Base-by-base conservation (phyloP, 2,329 filamentous ascomycete species). In the Corniculantispora saksenae region DNA sequence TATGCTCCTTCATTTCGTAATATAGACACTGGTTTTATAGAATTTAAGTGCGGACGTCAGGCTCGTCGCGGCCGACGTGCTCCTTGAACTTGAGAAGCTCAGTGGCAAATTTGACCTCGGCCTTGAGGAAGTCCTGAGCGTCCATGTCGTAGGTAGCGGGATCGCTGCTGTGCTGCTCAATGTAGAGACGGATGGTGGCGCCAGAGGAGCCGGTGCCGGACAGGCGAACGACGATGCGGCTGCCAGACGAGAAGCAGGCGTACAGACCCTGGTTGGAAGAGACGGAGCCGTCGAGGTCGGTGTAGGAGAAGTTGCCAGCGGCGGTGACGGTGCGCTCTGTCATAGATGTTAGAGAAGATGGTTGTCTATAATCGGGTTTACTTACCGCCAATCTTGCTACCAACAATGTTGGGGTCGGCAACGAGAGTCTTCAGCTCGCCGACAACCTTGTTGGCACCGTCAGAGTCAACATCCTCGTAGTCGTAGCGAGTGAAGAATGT, bases 401-500 rank as follows among this genome's bases (percentile, higher is more conserved):
- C 93, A 61, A 97, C 83, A 73, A 98, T 97, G 66, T 78, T 81
- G 60, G 84, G 77, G 71, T 92, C 86, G 47, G 88, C 88, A 72
- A 97, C 92, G 70, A 97, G 85, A 69, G 90, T 89, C 73, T 89
- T 86, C 74, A 99, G 85, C 73, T 92, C 89, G 64, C 87, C 89
- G 54, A 97, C 91, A 66, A 99, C 89, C 82, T 97, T 94, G 82
- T 91, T 91, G 68, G 95, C 95, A 48, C 92, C 94, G 10, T 94
- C 93, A 55, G 89, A 91, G 82, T 97, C 93, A 70, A 97, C 93
- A 71, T 96, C 88, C 82, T 99, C 95, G 81, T 97, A 99, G 81
- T 99, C 95, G 81, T 98, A 98, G 69, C 95, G 92, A 51, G 95
- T 99, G 86, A 99, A 99, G 85, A 98, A 99, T 38, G 94, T 97